These are phyloP conservation scores for Pleoardoris graminearum DNA, from an alignment of 2,329 filamentous ascomycete genomes.

Conservation along the genomic window DNA sequence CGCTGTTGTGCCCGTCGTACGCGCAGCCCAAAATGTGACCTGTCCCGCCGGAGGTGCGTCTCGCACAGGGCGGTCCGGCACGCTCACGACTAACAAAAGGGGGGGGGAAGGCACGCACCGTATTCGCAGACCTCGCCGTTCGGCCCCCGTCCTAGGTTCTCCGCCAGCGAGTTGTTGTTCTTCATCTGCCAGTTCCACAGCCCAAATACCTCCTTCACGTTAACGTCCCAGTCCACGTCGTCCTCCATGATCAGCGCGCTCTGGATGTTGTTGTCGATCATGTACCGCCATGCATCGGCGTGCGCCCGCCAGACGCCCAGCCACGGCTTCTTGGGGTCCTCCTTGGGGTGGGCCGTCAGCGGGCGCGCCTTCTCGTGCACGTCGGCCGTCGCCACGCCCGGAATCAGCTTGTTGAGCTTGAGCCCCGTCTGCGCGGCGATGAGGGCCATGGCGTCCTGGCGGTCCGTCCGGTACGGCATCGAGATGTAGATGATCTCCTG, in stretches of 20 bases:
- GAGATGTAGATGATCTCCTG: conserved; percentile 12
- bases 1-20: too few species aligned
- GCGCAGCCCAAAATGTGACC: not conserved
- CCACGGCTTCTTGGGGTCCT: conserved; percentile 6
- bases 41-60: not conserved
- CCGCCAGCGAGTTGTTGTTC: conserved; percentile 7
- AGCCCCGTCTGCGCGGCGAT: conserved; percentile 12
- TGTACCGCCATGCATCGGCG: conserved; percentile 17
- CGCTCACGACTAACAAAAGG: too few species aligned
- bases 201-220: conserved; percentile 23
- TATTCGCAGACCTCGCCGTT: conserved; percentile 19
- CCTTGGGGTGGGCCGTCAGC: conserved; percentile 4
- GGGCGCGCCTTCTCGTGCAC: conserved; percentile 10
- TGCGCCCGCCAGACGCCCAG: conserved; percentile 12
- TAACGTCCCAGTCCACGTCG: conserved; percentile 32
- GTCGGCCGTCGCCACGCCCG: conserved; percentile 1
- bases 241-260: conserved; percentile 37
- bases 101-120: conserved; percentile 13
- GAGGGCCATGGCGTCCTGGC: conserved; percentile 13
- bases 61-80: too few species aligned
- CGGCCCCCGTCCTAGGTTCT: conserved; percentile 14
- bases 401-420: conserved; percentile 13
- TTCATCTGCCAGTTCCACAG: conserved; percentile 10
- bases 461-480: conserved; percentile 13
- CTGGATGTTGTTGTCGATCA: conserved; percentile 21